Percentiles rank a stretch among this genome's conserved stretches.
Evolutionary conservation across 495 filamentous ascomycete species (phyloP).

Genomic region (Penicillium robsamsonii): DNA sequence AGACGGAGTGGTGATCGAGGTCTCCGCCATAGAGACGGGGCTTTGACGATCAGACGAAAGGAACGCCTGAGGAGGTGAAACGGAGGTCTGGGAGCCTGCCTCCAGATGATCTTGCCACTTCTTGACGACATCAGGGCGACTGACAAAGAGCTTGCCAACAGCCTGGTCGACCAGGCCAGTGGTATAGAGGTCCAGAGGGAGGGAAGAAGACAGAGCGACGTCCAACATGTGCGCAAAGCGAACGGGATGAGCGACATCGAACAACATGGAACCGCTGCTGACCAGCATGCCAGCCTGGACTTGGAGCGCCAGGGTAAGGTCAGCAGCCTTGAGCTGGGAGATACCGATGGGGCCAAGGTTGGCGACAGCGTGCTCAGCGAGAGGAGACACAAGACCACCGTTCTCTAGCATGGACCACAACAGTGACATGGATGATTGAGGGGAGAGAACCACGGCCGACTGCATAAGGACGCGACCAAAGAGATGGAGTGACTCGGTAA

Average conservation of each 20-base stretch:
- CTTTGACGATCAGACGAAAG: constrained; percentile 38
- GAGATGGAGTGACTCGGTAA: constrained; percentile 84
- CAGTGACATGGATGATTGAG: constrained; percentile 56
- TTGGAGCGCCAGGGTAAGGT: constrained; percentile 60
- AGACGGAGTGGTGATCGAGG: constrained; percentile 39
- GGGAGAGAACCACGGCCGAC: constrained; percentile 46
- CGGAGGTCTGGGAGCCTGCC: constrained; percentile 32
- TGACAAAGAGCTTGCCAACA: constrained; percentile 49
- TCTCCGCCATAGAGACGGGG: constrained; percentile 38
- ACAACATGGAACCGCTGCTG: constrained; percentile 39
- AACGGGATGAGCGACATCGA: constrained; percentile 54
- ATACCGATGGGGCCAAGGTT: constrained; percentile 60
- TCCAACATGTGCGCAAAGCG: constrained; percentile 64
- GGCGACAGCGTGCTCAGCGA: constrained; percentile 62
- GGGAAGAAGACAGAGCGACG: constrained; percentile 45
- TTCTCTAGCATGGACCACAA: constrained; percentile 76
- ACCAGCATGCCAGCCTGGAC: constrained; percentile 63
- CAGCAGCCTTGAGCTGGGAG: constrained; percentile 51
- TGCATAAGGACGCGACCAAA: constrained; percentile 57
- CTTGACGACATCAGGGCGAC: constrained; percentile 55
- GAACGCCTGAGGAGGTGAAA: neutral
- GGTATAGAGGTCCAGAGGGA: constrained; percentile 52
- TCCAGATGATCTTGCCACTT: constrained; percentile 58
- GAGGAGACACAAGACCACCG: constrained; percentile 57
- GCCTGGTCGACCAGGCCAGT: constrained; percentile 55